Conservation (phyloP, 2,329 filamentous ascomycete genomes). For the Fusarium sp. region DNA sequence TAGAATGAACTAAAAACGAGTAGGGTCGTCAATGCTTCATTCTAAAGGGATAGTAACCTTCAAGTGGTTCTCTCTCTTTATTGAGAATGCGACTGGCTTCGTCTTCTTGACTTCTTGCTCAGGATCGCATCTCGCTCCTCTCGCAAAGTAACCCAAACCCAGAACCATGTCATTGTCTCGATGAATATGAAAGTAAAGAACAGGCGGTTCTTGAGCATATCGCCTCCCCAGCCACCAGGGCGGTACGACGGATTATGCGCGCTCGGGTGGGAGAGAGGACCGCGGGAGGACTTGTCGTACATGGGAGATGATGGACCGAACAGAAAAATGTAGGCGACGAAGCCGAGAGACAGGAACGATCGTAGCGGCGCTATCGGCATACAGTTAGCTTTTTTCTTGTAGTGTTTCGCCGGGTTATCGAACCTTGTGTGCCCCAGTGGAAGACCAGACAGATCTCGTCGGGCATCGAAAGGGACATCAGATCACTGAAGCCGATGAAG, state of each 20-base stretch:
- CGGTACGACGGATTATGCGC: conserved; percentile 53
- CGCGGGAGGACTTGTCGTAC: conserved; percentile 51
- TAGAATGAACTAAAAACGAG: too few relatives aligned
- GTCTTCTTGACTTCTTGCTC: conserved; percentile 54
- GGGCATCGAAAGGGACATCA: conserved; percentile 75
- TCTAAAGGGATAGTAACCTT: not conserved
- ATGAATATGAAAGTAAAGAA: conserved; percentile 88
- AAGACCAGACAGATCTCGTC: conserved; percentile 73
- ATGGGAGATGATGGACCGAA: conserved; percentile 66
- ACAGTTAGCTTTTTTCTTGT: conserved; percentile 37
- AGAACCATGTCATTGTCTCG: conserved; percentile 89
- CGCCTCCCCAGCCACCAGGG: conserved; percentile 64
- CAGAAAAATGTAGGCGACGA: conserved; percentile 74
- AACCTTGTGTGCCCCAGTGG: conserved; percentile 76
- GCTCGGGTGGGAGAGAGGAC: conserved; percentile 45
- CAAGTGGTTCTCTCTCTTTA: conserved; percentile 3
- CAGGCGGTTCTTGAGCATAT: conserved; percentile 83
- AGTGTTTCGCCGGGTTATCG: conserved; percentile 53
- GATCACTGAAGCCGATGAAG: conserved; percentile 71
- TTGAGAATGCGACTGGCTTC: conserved; percentile 41
- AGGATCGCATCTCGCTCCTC: conserved; percentile 69
- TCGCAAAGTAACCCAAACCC: conserved; percentile 78
- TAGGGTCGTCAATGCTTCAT: not conserved
- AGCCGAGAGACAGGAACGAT: conserved; percentile 69
- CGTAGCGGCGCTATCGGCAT: conserved; percentile 70